Evolutionary conservation across 2,329 filamentous ascomycete genomes (phyloP).

Genomic region (Lachnellula suecica): DNA sequence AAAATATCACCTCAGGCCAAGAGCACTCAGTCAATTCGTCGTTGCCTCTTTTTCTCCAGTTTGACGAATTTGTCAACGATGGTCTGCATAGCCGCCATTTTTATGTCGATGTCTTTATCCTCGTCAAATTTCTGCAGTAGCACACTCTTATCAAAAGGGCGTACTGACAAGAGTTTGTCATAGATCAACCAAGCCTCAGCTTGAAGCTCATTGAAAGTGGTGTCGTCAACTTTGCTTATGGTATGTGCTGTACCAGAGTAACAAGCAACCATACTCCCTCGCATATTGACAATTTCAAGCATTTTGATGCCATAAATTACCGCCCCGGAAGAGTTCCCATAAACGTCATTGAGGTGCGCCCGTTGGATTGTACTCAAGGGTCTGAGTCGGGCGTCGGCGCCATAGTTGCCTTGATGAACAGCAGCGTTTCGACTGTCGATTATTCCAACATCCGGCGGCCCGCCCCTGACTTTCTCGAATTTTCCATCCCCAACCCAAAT

Average conservation of each 20-base stretch:
- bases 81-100: background rate
- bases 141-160: too few relatives aligned
- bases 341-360: too few relatives aligned
- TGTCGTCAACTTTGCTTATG: background rate
- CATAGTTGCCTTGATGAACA: background rate
- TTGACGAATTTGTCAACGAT: background rate
- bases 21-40: too few relatives aligned
- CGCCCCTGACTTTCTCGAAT: background rate
- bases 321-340: too few relatives aligned
- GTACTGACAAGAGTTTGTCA: background rate
- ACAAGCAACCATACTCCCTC: background rate
- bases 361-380: too few relatives aligned
- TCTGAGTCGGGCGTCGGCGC: too few relatives aligned
- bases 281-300: background rate
- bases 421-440: background rate
- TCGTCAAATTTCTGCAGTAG: background rate
- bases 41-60: background rate
- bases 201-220: background rate
- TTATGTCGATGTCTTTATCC: background rate
- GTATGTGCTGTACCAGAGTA: background rate
- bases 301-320: too few relatives aligned
- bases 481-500: background rate
- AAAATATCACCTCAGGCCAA: too few relatives aligned
- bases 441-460: background rate
- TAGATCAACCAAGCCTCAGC: background rate